phyloP scores from a whole-genome alignment of 2,329 filamentous ascomycete species.

The Fusarium burgessii region DNA sequence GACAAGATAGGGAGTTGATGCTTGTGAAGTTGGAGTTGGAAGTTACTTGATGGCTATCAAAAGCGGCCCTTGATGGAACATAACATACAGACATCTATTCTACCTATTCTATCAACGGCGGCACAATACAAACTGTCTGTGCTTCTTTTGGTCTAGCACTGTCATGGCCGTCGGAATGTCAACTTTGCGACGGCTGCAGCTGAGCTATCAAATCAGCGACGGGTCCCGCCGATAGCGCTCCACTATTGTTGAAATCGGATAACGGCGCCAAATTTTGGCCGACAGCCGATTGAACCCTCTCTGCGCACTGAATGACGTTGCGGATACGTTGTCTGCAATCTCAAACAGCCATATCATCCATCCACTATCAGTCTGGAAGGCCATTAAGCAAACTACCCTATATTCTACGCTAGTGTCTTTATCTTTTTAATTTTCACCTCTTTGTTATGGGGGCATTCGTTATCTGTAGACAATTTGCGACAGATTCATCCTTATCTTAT shows the following conservation, averaged over 20 bases:
- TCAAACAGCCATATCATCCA: too few relatives aligned
- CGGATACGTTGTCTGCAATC: not conserved
- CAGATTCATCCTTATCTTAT: not conserved
- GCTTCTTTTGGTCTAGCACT: not conserved
- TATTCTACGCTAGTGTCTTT: not conserved
- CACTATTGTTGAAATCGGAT: not conserved
- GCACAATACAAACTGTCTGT: not conserved
- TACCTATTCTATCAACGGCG: not conserved
- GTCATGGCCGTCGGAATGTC: not conserved
- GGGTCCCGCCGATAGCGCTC: not conserved
- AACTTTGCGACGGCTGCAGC: constrained; percentile 14
- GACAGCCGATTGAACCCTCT: not conserved
- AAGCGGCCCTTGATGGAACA: not conserved
- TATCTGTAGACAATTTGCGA: not conserved
- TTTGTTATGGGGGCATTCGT: not conserved
- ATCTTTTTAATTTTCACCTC: accelerated
- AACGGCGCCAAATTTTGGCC: not conserved
- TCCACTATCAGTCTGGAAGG: too few relatives aligned
- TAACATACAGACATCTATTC: not conserved
- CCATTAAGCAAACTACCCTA: accelerated
- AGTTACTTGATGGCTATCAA: not conserved
- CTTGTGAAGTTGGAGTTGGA: not conserved
- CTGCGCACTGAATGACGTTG: not conserved
- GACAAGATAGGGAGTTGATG: too few relatives aligned
- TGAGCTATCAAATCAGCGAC: not conserved